phyloP scores from a whole-genome alignment of 306 rosid species.

The Lathyrus oleraceus region DNA sequence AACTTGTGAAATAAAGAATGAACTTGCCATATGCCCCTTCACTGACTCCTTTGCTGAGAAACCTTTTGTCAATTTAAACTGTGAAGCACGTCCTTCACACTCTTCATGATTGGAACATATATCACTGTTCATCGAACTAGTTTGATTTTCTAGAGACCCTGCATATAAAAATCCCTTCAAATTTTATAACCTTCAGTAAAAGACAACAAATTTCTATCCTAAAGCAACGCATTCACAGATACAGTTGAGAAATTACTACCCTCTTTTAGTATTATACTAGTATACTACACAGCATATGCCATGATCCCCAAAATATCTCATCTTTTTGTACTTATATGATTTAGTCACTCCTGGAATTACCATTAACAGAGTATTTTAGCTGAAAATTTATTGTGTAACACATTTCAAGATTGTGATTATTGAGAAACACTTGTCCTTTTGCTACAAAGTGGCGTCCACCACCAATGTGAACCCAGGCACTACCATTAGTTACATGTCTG shows the following conservation, averaged over 20 bases:
- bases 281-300: background rate
- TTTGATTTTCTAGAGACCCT: constrained; percentile 86
- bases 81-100: constrained; percentile 80
- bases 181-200: constrained; percentile 10
- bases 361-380: background rate
- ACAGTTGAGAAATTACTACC: background rate
- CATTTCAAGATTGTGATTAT: constrained; percentile 18
- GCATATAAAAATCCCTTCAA: constrained; percentile 28
- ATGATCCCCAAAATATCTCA: constrained; percentile 1
- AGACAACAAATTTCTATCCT: constrained; percentile 19
- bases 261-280: background rate
- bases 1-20: constrained; percentile 40
- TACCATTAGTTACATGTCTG: constrained; percentile 22
- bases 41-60: constrained; percentile 90
- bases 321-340: background rate
- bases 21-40: constrained; percentile 92
- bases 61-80: constrained; percentile 87
- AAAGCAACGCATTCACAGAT: constrained; percentile 15
- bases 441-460: constrained; percentile 34
- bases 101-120: constrained; percentile 82
- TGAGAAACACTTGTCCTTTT: constrained; percentile 33
- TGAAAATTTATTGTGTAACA: constrained; percentile 19
- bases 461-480: constrained; percentile 19
- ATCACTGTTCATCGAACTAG: constrained; percentile 44
- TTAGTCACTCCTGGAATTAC: background rate